A percentile compares a stretch with the other conserved stretches of the same genome.
Conservation (phyloP, 352 stramenopile species). For the Phytophthora sp. region DNA sequence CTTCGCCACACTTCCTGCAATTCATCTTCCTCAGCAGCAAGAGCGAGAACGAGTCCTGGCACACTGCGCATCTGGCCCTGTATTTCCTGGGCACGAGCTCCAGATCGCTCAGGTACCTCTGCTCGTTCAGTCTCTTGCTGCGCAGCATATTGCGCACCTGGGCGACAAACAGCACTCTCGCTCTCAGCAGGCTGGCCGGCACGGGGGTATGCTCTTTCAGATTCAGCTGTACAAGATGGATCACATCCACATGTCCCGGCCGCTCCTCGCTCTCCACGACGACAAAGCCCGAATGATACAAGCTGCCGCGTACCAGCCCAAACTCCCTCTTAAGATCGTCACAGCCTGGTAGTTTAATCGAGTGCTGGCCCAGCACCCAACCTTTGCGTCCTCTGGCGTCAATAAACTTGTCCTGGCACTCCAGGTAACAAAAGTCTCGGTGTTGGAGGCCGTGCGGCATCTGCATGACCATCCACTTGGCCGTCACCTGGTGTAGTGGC, state of each 20-base stretch:
- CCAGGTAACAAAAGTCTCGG: constrained; percentile 79
- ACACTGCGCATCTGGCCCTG: constrained; percentile 72
- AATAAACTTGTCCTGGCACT: constrained; percentile 90
- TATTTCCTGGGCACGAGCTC: constrained; percentile 88
- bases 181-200: constrained; percentile 49
- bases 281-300: constrained; percentile 88
- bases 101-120: constrained; percentile 80
- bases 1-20: constrained; percentile 88
- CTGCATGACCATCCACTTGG: constrained; percentile 79
- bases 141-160: constrained; percentile 72
- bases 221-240: constrained; percentile 85
- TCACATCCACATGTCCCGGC: constrained; percentile 78
- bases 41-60: constrained; percentile 85
- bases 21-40: constrained; percentile 84
- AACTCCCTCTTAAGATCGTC: constrained; percentile 81
- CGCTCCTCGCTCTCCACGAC: constrained; percentile 82
- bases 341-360: constrained; percentile 80
- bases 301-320: constrained; percentile 72
- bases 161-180: constrained; percentile 52
- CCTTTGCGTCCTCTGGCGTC: constrained; percentile 79
- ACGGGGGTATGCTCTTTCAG: constrained; percentile 73
- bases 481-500: constrained; percentile 84
- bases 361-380: constrained; percentile 86
- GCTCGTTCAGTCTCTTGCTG: constrained; percentile 78
- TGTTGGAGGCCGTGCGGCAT: constrained; percentile 65